Percentiles rank a stretch among this genome's conserved stretches.
These are phyloP conservation scores for Rostrohypoxylon terebratum DNA, from an alignment of 495 filamentous ascomycete species.

Conservation along the genomic window DNA sequence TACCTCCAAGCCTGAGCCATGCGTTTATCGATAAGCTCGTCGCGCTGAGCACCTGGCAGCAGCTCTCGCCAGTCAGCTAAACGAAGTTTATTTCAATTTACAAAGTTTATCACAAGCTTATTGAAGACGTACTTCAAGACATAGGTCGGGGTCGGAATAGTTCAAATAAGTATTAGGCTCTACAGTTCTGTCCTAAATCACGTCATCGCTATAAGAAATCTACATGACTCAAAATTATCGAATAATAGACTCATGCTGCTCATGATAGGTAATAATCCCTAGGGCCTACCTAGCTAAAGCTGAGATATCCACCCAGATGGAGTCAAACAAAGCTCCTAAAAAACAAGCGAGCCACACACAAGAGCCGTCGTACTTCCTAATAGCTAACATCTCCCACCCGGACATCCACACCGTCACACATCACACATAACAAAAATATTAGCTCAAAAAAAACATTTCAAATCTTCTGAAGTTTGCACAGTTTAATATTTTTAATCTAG, in stretches of 20 bases:
- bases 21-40: constrained; percentile 34
- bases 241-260: too few relatives aligned
- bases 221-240: too few relatives aligned
- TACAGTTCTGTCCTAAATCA: too few relatives aligned
- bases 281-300: too few relatives aligned
- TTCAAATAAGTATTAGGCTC: too few relatives aligned
- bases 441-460: background rate
- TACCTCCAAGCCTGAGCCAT: background rate
- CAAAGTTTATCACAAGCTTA: background rate
- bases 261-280: too few relatives aligned
- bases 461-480: constrained; percentile 39
- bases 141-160: too few relatives aligned
- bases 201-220: background rate
- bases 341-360: background rate
- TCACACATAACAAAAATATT: background rate
- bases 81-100: background rate
- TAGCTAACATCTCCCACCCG: too few relatives aligned
- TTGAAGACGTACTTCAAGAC: too few relatives aligned
- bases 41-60: background rate
- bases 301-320: background rate
- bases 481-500: constrained; percentile 49
- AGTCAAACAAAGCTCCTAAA: background rate
- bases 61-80: background rate
- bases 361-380: background rate
- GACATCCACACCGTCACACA: background rate